A percentile compares a stretch with the other conserved stretches of the same genome.
Conservation (phyloP, 2,329 filamentous ascomycete species). For the Neofusicoccum sp. region DNA sequence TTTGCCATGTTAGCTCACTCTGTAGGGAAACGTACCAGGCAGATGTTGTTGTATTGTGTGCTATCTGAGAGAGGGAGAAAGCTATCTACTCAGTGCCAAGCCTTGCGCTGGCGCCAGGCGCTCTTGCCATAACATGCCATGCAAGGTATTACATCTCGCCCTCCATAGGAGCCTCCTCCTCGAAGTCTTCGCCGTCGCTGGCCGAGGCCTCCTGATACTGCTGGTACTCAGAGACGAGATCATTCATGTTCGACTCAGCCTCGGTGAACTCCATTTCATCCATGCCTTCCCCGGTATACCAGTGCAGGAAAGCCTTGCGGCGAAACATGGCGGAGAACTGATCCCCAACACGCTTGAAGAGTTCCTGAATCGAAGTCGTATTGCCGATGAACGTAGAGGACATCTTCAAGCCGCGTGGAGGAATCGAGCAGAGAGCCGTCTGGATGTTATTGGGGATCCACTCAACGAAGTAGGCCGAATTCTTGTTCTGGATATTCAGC, state of each 20-base stretch:
- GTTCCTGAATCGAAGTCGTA: constrained; percentile 99
- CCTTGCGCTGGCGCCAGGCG: too few relatives aligned
- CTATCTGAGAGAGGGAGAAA: too few relatives aligned
- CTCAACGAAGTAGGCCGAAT: constrained; percentile 99
- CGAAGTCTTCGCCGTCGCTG: constrained; percentile 95
- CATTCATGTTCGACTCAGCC: constrained; percentile 99
- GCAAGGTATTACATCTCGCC: constrained; percentile 53
- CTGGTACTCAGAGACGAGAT: constrained; percentile 99
- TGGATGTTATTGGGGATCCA: constrained; percentile 99
- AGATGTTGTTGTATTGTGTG: too few relatives aligned
- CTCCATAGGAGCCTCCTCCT: constrained; percentile 77
- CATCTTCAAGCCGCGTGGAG: constrained; percentile 97
- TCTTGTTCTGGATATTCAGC: constrained; percentile 99
- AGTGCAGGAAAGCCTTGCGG: constrained; percentile 99
- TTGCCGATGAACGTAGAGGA: constrained; percentile 98
- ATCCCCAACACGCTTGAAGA: constrained; percentile 99
- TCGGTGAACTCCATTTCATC: constrained; percentile 99
- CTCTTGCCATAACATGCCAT: too few relatives aligned
- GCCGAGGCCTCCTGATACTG: constrained; percentile 99
- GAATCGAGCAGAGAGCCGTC: constrained; percentile 98
- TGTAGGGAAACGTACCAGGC: too few relatives aligned
- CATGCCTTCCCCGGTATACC: constrained; percentile 99
- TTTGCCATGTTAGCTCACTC: too few relatives aligned
- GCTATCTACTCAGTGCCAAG: too few relatives aligned
- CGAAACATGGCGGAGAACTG: constrained; percentile 99